Conservation (phyloP, 495 filamentous ascomycete species). For the Aspergillus steynii region DNA sequence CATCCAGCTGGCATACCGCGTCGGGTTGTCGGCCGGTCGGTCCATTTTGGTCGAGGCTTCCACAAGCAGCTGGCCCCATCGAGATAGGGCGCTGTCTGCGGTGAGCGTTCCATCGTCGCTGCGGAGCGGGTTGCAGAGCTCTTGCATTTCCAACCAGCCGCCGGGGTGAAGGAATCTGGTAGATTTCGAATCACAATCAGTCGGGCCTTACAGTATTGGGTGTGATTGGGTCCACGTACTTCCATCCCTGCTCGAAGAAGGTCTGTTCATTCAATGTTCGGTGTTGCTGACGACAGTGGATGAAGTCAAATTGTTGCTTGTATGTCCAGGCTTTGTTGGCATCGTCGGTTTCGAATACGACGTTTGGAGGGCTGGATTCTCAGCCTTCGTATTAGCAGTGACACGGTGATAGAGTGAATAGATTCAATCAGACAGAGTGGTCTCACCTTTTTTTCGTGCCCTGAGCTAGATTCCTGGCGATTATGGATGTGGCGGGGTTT, state of each 20-base stretch:
- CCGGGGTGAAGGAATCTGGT: conserved; percentile 5
- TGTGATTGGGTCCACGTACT: not conserved
- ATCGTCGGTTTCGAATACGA: not conserved
- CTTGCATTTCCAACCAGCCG: conserved; percentile 13
- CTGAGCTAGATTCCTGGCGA: not conserved
- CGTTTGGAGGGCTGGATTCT: not conserved
- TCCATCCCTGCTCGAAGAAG: conserved; percentile 4
- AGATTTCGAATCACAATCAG: not conserved
- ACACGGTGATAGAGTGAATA: not conserved
- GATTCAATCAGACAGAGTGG: not conserved
- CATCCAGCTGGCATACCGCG: conserved; percentile 7
- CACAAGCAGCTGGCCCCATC: conserved; percentile 2
- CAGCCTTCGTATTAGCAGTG: not conserved
- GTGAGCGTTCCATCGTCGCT: conserved; percentile 2
- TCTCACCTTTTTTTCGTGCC: not conserved
- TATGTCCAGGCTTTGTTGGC: conserved; percentile 7
- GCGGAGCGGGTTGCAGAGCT: conserved; percentile 7
- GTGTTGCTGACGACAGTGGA: conserved; percentile 13
- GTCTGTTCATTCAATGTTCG: conserved; percentile 4
- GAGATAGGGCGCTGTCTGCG: not conserved
- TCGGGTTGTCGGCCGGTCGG: conserved; percentile 7
- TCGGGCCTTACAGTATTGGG: not conserved
- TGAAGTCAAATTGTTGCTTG: conserved; percentile 4
- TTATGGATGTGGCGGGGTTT: not conserved
- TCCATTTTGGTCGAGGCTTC: conserved; percentile 1